Evolutionary conservation across 805 yeast species (phyloP).

Genomic region (Saccharomyces mikatae): DNA sequence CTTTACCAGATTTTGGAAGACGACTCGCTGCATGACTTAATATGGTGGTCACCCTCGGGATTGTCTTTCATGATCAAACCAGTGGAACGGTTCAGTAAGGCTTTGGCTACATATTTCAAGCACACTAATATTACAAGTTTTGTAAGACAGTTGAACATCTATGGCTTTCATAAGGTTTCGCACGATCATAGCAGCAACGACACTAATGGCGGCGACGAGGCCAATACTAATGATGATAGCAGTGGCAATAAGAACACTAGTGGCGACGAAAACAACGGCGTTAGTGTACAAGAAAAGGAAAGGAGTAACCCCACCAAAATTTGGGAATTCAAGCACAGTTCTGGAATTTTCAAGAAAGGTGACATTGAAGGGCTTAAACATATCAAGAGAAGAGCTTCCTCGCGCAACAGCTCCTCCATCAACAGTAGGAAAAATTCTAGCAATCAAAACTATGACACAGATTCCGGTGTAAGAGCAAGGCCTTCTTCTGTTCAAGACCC

Average conservation of each 20-base stretch:
- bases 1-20: slow-evolving; percentile 88
- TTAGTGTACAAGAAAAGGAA: neutral
- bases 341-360: slow-evolving; percentile 72
- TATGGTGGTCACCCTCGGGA: slow-evolving; percentile 72
- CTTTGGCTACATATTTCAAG: slow-evolving; percentile 56
- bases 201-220: slow-evolving; percentile 14
- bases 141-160: slow-evolving; percentile 74
- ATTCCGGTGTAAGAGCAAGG: neutral
- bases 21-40: slow-evolving; percentile 56
- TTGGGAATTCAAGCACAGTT: slow-evolving; percentile 89
- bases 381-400: slow-evolving; percentile 70
- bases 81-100: slow-evolving; percentile 71
- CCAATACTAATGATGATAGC: slow-evolving; percentile 4
- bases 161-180: slow-evolving; percentile 68
- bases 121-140: slow-evolving; percentile 76
- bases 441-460: slow-evolving; percentile 5
- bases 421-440: slow-evolving; percentile 11
- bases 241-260: neutral
- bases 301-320: slow-evolving; percentile 17
- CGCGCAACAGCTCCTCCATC: slow-evolving; percentile 23
- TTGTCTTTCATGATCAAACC: slow-evolving; percentile 77
- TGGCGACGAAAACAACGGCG: slow-evolving; percentile 1
- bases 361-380: slow-evolving; percentile 63
- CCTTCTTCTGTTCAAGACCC: neutral
- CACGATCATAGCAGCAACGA: slow-evolving; percentile 29